A percentile compares a stretch with the other conserved stretches of the same genome.
These are phyloP conservation scores for Inga leiocalycina DNA, from an alignment of 306 rosid species.

Conservation along the genomic window DNA sequence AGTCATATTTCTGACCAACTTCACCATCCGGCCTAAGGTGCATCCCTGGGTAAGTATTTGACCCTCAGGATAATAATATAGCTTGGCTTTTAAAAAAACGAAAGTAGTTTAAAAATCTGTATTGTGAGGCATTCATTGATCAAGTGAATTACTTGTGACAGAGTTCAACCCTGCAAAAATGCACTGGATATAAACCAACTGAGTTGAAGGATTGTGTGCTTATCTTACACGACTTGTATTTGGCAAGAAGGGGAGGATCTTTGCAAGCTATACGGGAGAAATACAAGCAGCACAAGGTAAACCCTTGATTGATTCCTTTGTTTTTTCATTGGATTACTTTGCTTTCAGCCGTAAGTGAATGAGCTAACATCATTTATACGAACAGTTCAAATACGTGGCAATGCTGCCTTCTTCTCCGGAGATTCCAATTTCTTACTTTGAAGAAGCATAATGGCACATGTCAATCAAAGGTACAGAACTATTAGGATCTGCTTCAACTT, in stretches of 20 bases:
- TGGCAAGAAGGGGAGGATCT: conserved; percentile 64
- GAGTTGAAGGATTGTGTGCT: conserved; percentile 65
- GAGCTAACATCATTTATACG: background rate
- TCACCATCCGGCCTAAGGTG: conserved; percentile 50
- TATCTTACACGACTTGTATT: conserved; percentile 63
- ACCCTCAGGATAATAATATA: background rate
- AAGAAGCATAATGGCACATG: conserved; percentile 3
- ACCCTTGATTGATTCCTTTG: background rate
- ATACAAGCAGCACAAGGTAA: conserved; percentile 78
- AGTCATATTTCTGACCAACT: conserved; percentile 64
- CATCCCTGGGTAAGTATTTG: conserved; percentile 75
- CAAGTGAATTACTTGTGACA: conserved; percentile 31
- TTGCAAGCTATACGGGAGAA: conserved; percentile 61
- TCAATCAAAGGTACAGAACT: background rate
- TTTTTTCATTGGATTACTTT: background rate
- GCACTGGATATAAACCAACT: conserved; percentile 50
- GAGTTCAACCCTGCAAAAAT: conserved; percentile 47
- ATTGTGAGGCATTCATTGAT: conserved; percentile 1
- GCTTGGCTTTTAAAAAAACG: background rate
- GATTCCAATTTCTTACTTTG: conserved; percentile 53
- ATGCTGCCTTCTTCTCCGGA: conserved; percentile 64
- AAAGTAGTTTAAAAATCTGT: background rate
- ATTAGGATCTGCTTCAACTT: background rate
- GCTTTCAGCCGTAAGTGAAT: background rate
- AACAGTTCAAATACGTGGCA: conserved; percentile 79